phyloP scores from a whole-genome alignment of 208 protist genomes.

The Trypanosoma theileri region DNA sequence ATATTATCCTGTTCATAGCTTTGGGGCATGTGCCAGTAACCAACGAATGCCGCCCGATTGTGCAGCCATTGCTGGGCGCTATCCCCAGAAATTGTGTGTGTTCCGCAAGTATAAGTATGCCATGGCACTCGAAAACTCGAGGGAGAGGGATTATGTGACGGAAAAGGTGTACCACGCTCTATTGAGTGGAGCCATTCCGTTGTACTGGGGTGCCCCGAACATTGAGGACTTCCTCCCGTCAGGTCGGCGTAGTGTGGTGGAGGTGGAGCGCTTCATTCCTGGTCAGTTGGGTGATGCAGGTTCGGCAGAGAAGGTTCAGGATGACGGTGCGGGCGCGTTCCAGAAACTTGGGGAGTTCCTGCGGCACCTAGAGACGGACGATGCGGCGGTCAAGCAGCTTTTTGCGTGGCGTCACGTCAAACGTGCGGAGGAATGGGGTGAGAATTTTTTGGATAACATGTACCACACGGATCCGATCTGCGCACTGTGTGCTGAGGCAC shows the following conservation, averaged over 20 bases:
- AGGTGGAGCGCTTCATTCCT: slow-evolving; percentile 7
- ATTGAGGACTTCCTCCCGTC: slow-evolving; percentile 43
- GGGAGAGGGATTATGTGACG: slow-evolving; percentile 59
- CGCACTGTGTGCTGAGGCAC: slow-evolving; percentile 4
- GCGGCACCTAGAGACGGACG: not conserved
- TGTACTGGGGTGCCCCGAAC: slow-evolving; percentile 50
- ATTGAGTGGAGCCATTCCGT: slow-evolving; percentile 36
- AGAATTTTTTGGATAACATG: slow-evolving; percentile 8
- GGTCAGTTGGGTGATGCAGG: not conserved
- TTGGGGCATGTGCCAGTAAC: slow-evolving; percentile 5
- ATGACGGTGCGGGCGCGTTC: not conserved
- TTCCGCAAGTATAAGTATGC: slow-evolving; percentile 44
- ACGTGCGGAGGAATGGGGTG: slow-evolving; percentile 11
- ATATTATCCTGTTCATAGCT: slow-evolving; percentile 10
- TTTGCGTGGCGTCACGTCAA: slow-evolving; percentile 7
- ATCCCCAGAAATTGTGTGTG: slow-evolving; percentile 28
- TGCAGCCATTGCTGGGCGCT: not conserved
- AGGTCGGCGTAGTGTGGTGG: slow-evolving; percentile 2
- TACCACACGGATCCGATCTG: slow-evolving; percentile 3
- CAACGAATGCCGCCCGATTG: not conserved
- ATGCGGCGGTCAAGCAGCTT: not conserved
- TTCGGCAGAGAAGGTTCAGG: not conserved
- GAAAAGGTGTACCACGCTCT: slow-evolving; percentile 73
- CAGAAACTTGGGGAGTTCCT: slow-evolving; percentile 3
- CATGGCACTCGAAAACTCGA: slow-evolving; percentile 46